These are phyloP conservation scores for Yarrowia keelungensis DNA, from an alignment of 805 yeast genomes.

Conservation along the genomic window DNA sequence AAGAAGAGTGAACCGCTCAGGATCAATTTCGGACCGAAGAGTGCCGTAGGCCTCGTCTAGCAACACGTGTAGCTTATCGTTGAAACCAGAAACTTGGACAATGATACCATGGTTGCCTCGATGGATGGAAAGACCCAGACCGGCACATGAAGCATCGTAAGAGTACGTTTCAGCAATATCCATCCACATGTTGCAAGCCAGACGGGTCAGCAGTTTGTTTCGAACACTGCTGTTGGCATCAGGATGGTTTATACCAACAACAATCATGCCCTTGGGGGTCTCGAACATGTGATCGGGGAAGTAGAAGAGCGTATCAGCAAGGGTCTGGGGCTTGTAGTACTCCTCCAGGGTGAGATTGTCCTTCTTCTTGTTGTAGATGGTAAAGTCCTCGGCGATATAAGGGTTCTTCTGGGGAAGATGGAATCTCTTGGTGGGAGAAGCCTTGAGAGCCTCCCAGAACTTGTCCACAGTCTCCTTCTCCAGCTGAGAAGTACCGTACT, in stretches of 20 bases:
- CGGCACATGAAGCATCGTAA: constrained; percentile 4
- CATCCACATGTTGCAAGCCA: not conserved
- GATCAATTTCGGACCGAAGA: not conserved
- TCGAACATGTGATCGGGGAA: constrained; percentile 26
- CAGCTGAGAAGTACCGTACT: not conserved
- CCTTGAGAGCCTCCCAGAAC: not conserved
- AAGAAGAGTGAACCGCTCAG: constrained; percentile 1
- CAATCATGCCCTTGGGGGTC: constrained; percentile 16
- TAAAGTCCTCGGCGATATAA: constrained; percentile 17
- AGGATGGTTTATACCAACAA: not conserved
- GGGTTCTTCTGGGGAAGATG: constrained; percentile 15
- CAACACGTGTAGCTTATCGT: constrained; percentile 8
- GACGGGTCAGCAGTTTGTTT: not conserved
- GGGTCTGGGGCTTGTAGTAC: constrained; percentile 10
- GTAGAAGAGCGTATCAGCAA: not conserved
- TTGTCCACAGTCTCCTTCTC: not conserved
- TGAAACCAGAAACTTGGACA: constrained; percentile 16
- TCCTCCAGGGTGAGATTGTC: not conserved
- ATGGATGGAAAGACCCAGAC: not conserved
- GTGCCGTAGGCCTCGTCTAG: constrained; percentile 4
- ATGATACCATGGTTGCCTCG: not conserved
- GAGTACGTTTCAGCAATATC: constrained; percentile 32
- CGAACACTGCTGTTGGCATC: not conserved
- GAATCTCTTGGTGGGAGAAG: not conserved
- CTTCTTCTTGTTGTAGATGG: constrained; percentile 10